phyloP scores from a whole-genome alignment of 1,139 yeast genomes.

The Saccharomyces hybrid region DNA sequence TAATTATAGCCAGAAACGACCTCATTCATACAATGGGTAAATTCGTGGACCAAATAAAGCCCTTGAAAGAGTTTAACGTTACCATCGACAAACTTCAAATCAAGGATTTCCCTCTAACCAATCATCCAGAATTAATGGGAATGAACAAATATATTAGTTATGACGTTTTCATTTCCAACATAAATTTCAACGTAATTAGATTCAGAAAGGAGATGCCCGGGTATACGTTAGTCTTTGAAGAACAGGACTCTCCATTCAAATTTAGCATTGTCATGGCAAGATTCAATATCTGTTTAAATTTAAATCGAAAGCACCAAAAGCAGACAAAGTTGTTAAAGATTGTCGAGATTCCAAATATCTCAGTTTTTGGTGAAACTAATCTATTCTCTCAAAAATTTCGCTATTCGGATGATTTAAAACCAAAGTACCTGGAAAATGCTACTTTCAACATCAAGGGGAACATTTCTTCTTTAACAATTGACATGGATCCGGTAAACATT shows the following conservation, averaged over 20 bases:
- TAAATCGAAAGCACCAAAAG: constrained; percentile 24
- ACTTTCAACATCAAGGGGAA: constrained; percentile 46
- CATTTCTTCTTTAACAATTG: constrained; percentile 39
- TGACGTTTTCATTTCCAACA: constrained; percentile 19
- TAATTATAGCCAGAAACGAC: constrained; percentile 5
- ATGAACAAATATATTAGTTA: constrained; percentile 19
- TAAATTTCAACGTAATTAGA: constrained; percentile 26
- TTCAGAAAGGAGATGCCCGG: constrained; percentile 43
- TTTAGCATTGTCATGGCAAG: constrained; percentile 37
- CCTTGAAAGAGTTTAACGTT: constrained; percentile 16
- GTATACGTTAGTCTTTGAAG: constrained; percentile 47
- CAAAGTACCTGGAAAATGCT: constrained; percentile 38
- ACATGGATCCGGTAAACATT: constrained; percentile 34
- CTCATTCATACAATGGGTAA: constrained; percentile 10
- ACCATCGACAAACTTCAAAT: constrained; percentile 21
- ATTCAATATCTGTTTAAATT: constrained; percentile 38
- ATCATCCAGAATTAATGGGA: constrained; percentile 16
- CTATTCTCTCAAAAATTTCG: constrained; percentile 39
- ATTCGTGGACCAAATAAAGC: constrained; percentile 8
- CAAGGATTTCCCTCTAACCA: constrained; percentile 19
- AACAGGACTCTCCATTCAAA: constrained; percentile 49
- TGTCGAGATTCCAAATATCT: constrained; percentile 45
- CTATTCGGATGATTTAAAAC: constrained; percentile 32
- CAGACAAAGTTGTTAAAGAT: constrained; percentile 34
- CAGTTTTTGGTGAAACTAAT: constrained; percentile 50